Base-by-base conservation (phyloP, 305 asterid genomes). In the Fraxinus platypoda region DNA sequence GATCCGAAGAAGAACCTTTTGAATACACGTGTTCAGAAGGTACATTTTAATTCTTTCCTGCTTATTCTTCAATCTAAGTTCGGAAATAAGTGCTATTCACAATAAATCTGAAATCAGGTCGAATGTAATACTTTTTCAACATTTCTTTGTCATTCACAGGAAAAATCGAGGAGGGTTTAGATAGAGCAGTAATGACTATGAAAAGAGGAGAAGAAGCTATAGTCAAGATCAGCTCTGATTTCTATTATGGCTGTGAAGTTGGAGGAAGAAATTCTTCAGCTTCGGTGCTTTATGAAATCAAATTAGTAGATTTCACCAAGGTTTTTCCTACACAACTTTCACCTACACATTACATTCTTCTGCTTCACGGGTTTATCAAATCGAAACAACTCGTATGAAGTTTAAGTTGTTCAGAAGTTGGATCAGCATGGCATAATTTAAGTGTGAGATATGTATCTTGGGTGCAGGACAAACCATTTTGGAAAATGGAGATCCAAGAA, bases 401-500 rank as follows among this genome's bases (percentile, higher is more conserved):
- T 43, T 43, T 2, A 43, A 43, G 52, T 12, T 11, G 52, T 43
- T 43, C 52, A 43, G 52, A 12, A 41, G 2, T 2, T 11, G 15
- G 52, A 43, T 43, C 52, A 43, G 17, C 52, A 38, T 8, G 13
- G 46, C 54, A 43, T 43, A 43, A 2, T 13, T 8, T 4, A 49
- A 15, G 2, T 49, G 21, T 15, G 17, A 28, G 31, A 6, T 43
- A 64, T 64, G 12, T 19, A 8, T 23, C 76, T 38, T 46, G 57
- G 4, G 37, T 82, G 78, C 82, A 90, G 93, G 94, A 88, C 74
- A 92, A 87, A 52, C 92, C 91, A 81, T 90, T 88, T 38, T 90
- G 96, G 93, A 89, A 92, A 84, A 92, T 92, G 96, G 89, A 86
- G 46, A 80, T 86, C 21, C 76, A 54, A 70, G 96, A 92, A 85